Evolutionary conservation across 2,329 filamentous ascomycete species (phyloP).

Genomic region (Cladosporium sp.): DNA sequence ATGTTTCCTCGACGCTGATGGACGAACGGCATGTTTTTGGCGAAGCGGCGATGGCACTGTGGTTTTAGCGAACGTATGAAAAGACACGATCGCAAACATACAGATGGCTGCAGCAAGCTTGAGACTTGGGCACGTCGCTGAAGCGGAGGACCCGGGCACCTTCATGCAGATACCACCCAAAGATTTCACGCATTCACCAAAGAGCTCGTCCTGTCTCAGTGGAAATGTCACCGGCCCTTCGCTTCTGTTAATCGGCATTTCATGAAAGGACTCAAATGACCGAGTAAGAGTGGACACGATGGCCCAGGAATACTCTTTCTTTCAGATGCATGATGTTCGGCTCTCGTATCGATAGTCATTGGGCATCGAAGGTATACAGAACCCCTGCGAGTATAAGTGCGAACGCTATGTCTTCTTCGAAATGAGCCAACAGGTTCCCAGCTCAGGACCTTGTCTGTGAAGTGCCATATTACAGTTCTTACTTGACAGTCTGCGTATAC

Average conservation of each 20-base stretch:
- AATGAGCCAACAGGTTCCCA: too few relatives aligned
- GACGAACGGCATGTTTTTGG: conserved; percentile 12
- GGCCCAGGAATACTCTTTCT: neutral
- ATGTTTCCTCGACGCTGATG: conserved; percentile 20
- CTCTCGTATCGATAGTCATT: neutral
- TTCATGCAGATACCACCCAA: conserved; percentile 13
- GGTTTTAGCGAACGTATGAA: conserved; percentile 13
- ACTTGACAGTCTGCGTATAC: too few relatives aligned
- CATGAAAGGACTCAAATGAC: neutral
- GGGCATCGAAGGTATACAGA: too few relatives aligned
- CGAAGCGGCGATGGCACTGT: conserved; percentile 13
- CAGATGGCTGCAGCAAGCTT: conserved; percentile 10
- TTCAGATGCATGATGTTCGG: neutral
- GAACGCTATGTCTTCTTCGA: too few relatives aligned
- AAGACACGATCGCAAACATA: conserved; percentile 11
- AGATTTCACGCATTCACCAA: conserved; percentile 14
- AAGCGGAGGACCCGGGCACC: conserved; percentile 9
- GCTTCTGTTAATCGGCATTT: neutral
- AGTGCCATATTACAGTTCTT: too few relatives aligned
- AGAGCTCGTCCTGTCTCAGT: neutral
- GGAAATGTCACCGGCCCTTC: neutral
- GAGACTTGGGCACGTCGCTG: conserved; percentile 11
- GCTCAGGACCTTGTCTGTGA: neutral
- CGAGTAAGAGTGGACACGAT: neutral
- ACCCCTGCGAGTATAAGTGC: too few relatives aligned